phyloP scores from a whole-genome alignment of 2,329 filamentous ascomycete genomes.

The Apiospora rasikravindrae region DNA sequence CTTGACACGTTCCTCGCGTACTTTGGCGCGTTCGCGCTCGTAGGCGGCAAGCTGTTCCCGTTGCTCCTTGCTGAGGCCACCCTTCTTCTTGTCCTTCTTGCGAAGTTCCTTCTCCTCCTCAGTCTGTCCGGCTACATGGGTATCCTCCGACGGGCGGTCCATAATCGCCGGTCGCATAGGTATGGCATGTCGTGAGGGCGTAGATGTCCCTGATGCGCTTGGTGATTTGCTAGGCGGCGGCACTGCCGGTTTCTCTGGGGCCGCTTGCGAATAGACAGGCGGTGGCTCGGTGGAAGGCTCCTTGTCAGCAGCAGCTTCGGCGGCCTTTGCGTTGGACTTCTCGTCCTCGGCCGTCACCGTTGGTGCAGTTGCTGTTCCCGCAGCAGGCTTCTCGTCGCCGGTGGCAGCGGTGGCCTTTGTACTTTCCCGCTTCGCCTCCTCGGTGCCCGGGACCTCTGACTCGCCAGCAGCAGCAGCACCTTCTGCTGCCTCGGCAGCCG shows the following conservation, averaged over 20 bases:
- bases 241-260: conserved; percentile 41
- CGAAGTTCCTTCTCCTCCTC: conserved; percentile 77
- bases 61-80: conserved; percentile 86
- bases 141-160: conserved; percentile 81
- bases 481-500: conserved; percentile 34
- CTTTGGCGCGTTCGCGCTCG: conserved; percentile 81
- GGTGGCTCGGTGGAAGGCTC: conserved; percentile 38
- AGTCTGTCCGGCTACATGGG: conserved; percentile 69
- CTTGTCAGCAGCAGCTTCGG: conserved; percentile 35
- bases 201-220: conserved; percentile 44
- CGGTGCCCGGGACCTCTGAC: conserved; percentile 61
- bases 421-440: conserved; percentile 62
- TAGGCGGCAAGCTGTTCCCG: conserved; percentile 88
- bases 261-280: conserved; percentile 48
- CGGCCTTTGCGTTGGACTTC: conserved; percentile 32
- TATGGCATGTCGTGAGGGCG: conserved; percentile 56
- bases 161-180: conserved; percentile 85
- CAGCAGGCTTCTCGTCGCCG: conserved; percentile 35
- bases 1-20: conserved; percentile 88
- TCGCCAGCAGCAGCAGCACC: conserved; percentile 50
- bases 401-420: conserved; percentile 46
- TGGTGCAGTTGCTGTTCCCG: conserved; percentile 31
- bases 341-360: conserved; percentile 42
- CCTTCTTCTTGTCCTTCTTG: conserved; percentile 85
- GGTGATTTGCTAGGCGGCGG: conserved; percentile 30